These are phyloP conservation scores for Zymoseptoria passerinii DNA, from an alignment of 2,329 filamentous ascomycete genomes.

Conservation along the genomic window DNA sequence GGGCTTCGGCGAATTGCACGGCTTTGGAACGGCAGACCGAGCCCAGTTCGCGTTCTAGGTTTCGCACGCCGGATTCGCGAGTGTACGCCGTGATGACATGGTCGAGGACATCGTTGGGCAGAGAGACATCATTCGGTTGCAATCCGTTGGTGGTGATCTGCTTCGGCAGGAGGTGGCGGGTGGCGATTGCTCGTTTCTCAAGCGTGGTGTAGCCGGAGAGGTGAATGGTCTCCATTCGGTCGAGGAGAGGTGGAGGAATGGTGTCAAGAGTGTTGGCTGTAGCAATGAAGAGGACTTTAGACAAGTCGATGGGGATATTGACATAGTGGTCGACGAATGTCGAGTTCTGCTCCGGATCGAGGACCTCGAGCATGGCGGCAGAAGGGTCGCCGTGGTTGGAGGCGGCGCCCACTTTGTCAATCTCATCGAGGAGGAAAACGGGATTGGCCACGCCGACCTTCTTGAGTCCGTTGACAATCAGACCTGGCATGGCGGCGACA, in stretches of 20 bases:
- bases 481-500: conserved; percentile 95
- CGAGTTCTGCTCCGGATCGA: conserved; percentile 95
- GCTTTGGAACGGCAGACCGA: conserved; percentile 92
- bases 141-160: conserved; percentile 89
- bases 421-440: conserved; percentile 91
- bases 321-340: conserved; percentile 94
- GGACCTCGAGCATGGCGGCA: conserved; percentile 93
- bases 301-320: conserved; percentile 88
- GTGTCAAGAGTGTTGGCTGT: conserved; percentile 93
- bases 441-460: conserved; percentile 95
- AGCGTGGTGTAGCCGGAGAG: conserved; percentile 93
- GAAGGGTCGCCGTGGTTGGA: conserved; percentile 94
- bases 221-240: conserved; percentile 94
- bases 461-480: conserved; percentile 86
- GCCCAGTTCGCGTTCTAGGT: conserved; percentile 89
- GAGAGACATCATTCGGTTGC: conserved; percentile 60
- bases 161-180: conserved; percentile 89
- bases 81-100: conserved; percentile 97
- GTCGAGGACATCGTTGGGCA: conserved; percentile 77
- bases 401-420: conserved; percentile 87
- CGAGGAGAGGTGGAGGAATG: conserved; percentile 84
- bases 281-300: conserved; percentile 94
- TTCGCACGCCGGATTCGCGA: conserved; percentile 89
- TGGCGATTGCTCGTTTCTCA: conserved; percentile 92
- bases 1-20: conserved; percentile 86